Base-by-base conservation (phyloP, 2,329 filamentous ascomycete species). In the Stachybotrys elegans region DNA sequence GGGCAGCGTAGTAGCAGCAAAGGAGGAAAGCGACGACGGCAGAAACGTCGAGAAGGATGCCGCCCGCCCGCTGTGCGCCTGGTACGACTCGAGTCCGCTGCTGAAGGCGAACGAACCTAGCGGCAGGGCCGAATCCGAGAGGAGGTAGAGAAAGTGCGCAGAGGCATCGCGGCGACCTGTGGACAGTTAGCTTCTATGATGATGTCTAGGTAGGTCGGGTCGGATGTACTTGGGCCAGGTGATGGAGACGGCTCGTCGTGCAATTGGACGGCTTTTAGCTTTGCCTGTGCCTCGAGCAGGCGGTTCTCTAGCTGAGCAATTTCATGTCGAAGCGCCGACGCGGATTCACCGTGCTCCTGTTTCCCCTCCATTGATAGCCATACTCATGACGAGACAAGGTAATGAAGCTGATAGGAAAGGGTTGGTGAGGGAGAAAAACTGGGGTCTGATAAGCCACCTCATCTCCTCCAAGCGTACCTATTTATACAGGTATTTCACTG, bases 21-120 rank as follows among this genome's bases (percentile, higher is more conserved):
- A 79, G 8, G 86, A 85, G 6, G 79, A 75, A 6, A 92, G 67
- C 4, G 86, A 89, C 19, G 87, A 70, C 11, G 77, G 73, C 14
- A 93, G 75, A 66, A 93, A 93, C 37, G 70, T 65, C 35, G 78
- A 59, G 63, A 89, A 86, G 19, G 68, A 61, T 17, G 67, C 58
- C 16, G 62, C 48, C 32, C 61, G 62, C 6, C 51, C 44, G 52
- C 72, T 72, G 69, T 93, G 88, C 4, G 84, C 83, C 16, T 91
- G 79, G 62, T 85, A 92, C 32, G 87, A 92, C 67, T 93, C 88
- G 14, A 93, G 76, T 4, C 87, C 87, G 53, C 81, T 86, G 70
- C 83, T 88, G 70, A 92, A 93, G 56, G 88, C 88, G 67, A 93
- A 93, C n/a, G 87, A 88, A 45, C 88, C 88, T 0, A 93, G 74